Evolutionary conservation across 345 rosid species (phyloP).

Genomic region (Raphanus sativus): DNA sequence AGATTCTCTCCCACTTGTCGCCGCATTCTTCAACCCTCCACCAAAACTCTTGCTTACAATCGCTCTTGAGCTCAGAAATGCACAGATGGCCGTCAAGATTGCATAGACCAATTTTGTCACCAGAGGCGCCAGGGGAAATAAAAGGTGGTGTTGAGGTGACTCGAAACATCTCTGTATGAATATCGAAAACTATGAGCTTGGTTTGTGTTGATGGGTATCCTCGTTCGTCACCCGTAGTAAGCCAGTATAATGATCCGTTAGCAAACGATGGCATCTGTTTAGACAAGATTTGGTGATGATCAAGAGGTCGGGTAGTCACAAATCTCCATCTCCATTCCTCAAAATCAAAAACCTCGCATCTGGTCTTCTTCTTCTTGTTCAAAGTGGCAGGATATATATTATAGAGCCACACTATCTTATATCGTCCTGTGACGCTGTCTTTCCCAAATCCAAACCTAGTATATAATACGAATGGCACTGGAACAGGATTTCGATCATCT

Average conservation of each 20-base stretch:
- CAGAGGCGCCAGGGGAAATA: background rate
- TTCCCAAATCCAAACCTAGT: constrained; percentile 10
- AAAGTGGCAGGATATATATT: background rate
- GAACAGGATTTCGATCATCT: background rate
- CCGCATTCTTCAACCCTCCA: background rate
- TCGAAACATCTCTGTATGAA: constrained; percentile 11
- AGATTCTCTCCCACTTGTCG: background rate
- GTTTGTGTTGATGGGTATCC: background rate
- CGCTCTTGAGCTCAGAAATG: background rate
- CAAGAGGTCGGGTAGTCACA: constrained; percentile 5
- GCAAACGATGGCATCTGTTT: constrained; percentile 1
- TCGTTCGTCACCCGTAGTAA: background rate
- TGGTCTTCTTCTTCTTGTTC: background rate
- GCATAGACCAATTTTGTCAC: background rate
- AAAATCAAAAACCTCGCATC: constrained; percentile 16
- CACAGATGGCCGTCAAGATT: constrained; percentile 21
- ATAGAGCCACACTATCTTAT: constrained; percentile 12
- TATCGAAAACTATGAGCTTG: constrained; percentile 19
- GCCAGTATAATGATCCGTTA: constrained; percentile 26
- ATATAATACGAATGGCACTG: background rate
- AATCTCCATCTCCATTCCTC: background rate
- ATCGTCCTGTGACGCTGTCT: background rate
- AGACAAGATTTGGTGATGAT: background rate
- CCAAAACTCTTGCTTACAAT: constrained; percentile 17
- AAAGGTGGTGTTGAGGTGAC: background rate